A percentile compares a stretch with the other conserved stretches of the same genome.
These are phyloP conservation scores for Plasmodium coatneyi DNA, from an alignment of 169 alveolate genomes.

Conservation along the genomic window DNA sequence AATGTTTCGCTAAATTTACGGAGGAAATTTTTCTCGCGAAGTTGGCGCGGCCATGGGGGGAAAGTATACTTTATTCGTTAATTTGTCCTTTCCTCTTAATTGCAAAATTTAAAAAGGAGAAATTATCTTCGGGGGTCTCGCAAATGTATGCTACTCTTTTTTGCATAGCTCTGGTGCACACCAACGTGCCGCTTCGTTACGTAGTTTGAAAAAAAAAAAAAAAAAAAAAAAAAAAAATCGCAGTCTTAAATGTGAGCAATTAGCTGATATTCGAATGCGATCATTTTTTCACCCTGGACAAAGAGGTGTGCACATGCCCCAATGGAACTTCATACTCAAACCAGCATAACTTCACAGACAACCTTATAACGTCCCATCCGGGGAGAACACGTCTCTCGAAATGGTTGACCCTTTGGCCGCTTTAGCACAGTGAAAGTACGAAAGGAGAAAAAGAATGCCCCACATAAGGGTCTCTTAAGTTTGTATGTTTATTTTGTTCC, in stretches of 20 bases:
- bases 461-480: not conserved
- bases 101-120: not conserved
- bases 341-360: not conserved
- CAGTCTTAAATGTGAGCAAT: not conserved
- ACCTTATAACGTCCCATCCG: not conserved
- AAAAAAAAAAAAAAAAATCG: conserved; percentile 7
- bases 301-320: not conserved
- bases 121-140: not conserved
- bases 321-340: not conserved
- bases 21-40: not conserved
- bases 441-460: not conserved
- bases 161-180: not conserved
- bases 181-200: not conserved
- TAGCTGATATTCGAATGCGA: not conserved
- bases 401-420: not conserved
- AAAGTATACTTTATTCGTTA: not conserved
- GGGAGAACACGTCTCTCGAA: not conserved
- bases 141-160: not conserved
- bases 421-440: not conserved
- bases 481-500: not conserved
- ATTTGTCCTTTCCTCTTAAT: not conserved
- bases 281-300: not conserved
- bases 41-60: not conserved
- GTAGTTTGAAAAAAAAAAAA: not conserved
- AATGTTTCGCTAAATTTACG: not conserved